Percentiles rank a stretch among this genome's conserved stretches.
These are phyloP conservation scores for Tetraselmis striata DNA, from an alignment of 139 green algal species.

Conservation along the genomic window DNA sequence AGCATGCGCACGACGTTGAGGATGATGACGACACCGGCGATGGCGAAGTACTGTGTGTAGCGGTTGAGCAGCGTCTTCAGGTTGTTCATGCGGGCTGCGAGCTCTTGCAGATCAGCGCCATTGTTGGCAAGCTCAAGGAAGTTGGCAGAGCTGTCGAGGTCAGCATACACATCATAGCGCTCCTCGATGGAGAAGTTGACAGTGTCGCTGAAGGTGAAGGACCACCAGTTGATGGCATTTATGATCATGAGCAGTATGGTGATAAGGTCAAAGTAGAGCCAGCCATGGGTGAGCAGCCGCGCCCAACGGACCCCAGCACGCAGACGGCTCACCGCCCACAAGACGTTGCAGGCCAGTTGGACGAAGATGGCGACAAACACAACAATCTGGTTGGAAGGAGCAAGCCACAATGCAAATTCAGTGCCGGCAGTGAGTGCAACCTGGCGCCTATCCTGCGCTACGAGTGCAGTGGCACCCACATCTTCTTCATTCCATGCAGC, in stretches of 20 bases:
- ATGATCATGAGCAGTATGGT: constrained; percentile 59
- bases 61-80: constrained; percentile 45
- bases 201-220: constrained; percentile 40
- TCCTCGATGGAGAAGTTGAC: constrained; percentile 48
- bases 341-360: constrained; percentile 13
- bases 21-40: constrained; percentile 78
- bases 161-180: constrained; percentile 60
- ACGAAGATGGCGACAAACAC: constrained; percentile 45
- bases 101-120: constrained; percentile 14
- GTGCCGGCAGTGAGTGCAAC: too few species aligned
- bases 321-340: neutral
- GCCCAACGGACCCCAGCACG: constrained; percentile 3
- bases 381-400: too few species aligned
- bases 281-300: constrained; percentile 42
- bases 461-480: too few species aligned
- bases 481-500: too few species aligned
- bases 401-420: too few species aligned
- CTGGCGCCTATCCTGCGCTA: too few species aligned
- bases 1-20: constrained; percentile 71
- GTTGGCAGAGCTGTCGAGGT: constrained; percentile 47
- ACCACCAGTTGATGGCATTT: constrained; percentile 59
- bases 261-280: constrained; percentile 63
- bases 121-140: constrained; percentile 47
- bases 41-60: constrained; percentile 67
- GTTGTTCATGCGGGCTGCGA: constrained; percentile 26